Evolutionary conservation across 2,329 filamentous ascomycete genomes (phyloP), one percentile per base, ranked within the genome.

Genomic region (Fusarium miscanthi): DNA sequence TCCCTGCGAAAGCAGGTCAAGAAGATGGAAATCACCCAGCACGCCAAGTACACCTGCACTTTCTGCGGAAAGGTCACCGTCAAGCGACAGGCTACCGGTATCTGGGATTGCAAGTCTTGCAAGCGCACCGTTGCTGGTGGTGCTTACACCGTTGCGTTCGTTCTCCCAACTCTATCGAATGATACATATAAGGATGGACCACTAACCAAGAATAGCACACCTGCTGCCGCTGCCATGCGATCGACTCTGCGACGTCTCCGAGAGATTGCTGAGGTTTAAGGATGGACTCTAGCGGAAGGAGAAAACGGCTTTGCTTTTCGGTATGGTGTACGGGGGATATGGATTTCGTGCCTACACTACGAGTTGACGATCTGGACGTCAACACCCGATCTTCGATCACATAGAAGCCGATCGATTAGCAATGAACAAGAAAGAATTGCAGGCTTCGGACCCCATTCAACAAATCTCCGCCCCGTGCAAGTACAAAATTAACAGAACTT

Each of bases 21-120:
- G 94, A 98, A 98, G 93, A 97, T 98, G 93, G 96, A 98, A 92
- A 93, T 98, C 86, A 93, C 94, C 82, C 96, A 98, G 87, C 96
- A 99, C 90, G 94, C 94, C 88, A 93, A 93, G 85, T 98, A 98
- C 84, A 91, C 92, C 84, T 98, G 95, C 92, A 95, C 95, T 78
- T 99, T 98, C 93, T 97, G 94, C 91, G 95, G 95, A 84, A 98
- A 98, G 92, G 92, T 91, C 84, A 93, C 92, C 81, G 94, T 97
- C 83, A 94, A 94, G 89, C 92, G 95, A 83, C 89, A 94, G 83
- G 91, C 94, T 75, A 93, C 95, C 80, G 95, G 95, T 81, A 98
- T 97, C 90, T 98, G 95, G 95, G 90, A 95, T 86, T 99, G 96
- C 93, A 92, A 91, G 86, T 90, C 92, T 71, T 98, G 96, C 92